These are phyloP conservation scores for Fusarium nurragi DNA, from an alignment of 2,329 filamentous ascomycete species.

Conservation along the genomic window DNA sequence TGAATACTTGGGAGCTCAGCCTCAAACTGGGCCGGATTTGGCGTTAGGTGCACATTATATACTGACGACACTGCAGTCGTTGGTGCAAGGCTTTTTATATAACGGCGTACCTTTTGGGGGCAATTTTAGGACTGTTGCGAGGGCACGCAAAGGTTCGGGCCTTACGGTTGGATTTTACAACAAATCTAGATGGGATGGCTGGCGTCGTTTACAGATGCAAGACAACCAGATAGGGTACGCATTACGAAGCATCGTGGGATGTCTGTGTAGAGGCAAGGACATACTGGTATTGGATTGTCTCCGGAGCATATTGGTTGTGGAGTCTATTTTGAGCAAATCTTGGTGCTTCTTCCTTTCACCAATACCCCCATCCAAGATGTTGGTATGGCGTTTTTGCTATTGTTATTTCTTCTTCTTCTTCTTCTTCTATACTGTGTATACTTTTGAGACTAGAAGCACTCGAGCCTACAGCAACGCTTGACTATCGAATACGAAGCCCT, in stretches of 20 bases:
- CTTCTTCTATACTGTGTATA: conserved; percentile 15
- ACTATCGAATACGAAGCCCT: background rate
- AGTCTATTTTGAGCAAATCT: conserved; percentile 17
- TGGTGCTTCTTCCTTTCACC: conserved; percentile 16
- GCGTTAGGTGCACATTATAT: conserved; percentile 22
- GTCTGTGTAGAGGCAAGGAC: conserved; percentile 22
- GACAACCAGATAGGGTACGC: conserved; percentile 29
- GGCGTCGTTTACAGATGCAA: conserved; percentile 24
- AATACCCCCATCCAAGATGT: conserved; percentile 27
- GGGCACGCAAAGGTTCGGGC: conserved; percentile 17
- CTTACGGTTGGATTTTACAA: conserved; percentile 23
- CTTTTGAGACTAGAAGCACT: background rate
- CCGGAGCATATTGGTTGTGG: conserved; percentile 24
- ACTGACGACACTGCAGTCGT: conserved; percentile 28
- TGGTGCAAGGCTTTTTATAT: conserved; percentile 31
- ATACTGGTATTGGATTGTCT: conserved; percentile 13
- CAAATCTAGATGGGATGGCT: conserved; percentile 28
- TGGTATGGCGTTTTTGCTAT: conserved; percentile 20
- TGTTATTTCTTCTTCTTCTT: background rate
- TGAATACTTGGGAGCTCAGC: conserved; percentile 36
- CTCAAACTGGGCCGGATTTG: conserved; percentile 30
- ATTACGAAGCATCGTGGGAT: conserved; percentile 38
- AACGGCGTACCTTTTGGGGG: conserved; percentile 37
- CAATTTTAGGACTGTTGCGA: conserved; percentile 14
- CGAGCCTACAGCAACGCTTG: background rate